A percentile compares a stretch with the other conserved stretches of the same genome.
Evolutionary conservation across 2,329 filamentous ascomycete genomes (phyloP).

Genomic region (Aspergillus latus): DNA sequence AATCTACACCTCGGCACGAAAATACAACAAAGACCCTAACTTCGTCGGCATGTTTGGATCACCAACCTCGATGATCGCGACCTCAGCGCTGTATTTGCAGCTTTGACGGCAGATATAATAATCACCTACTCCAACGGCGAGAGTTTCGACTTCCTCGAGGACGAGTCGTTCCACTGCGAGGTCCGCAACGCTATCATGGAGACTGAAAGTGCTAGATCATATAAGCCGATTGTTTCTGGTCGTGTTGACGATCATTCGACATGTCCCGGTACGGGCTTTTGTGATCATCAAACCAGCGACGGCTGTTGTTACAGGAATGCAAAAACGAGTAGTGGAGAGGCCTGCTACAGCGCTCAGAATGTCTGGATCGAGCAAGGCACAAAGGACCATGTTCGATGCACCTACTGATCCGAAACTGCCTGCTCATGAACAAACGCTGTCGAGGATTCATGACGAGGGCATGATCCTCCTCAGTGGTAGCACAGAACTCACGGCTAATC

Average conservation of each 20-base stretch:
- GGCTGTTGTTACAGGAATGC: not conserved
- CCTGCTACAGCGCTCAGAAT: not conserved
- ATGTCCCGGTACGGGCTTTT: no score
- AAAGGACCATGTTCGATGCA: not conserved
- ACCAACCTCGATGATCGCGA: not conserved
- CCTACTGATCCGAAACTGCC: slow-evolving; percentile 3
- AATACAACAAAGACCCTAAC: slow-evolving; percentile 6
- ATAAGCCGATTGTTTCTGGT: not conserved
- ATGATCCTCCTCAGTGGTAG: slow-evolving; percentile 41
- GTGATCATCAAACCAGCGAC: not conserved
- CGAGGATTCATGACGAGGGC: slow-evolving; percentile 33
- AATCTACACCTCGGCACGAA: slow-evolving; percentile 26
- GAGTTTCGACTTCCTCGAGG: not conserved
- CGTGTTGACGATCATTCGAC: not conserved
- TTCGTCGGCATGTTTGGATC: not conserved
- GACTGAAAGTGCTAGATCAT: not conserved
- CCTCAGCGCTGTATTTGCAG: slow-evolving; percentile 1
- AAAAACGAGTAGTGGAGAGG: not conserved
- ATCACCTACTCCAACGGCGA: slow-evolving; percentile 5
- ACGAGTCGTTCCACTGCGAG: not conserved
- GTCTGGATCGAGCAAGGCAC: not conserved
- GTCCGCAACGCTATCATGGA: not conserved
- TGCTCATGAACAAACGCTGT: not conserved
- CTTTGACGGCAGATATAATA: slow-evolving; percentile 13
- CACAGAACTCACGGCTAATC: slow-evolving; percentile 39